Conservation (phyloP, 257 asterid genomes). For the Solanum tarijense region DNA sequence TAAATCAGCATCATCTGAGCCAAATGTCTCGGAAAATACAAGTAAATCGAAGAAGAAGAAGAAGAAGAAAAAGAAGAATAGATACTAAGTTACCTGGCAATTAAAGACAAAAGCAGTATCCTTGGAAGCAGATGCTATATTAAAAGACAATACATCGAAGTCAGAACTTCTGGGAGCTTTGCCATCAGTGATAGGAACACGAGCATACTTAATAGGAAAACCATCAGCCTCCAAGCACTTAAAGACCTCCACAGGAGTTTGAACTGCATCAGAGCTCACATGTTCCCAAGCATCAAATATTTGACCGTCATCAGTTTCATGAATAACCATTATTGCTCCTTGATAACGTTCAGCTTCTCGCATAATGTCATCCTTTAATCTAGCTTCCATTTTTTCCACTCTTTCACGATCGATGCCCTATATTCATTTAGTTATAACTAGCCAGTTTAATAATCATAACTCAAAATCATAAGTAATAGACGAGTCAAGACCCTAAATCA, state of each 20-base stretch:
- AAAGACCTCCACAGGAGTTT: slow-evolving; percentile 93
- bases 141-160: slow-evolving; percentile 67
- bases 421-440: slow-evolving; percentile 8
- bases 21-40: not conserved
- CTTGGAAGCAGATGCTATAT: slow-evolving; percentile 83
- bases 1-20: not conserved
- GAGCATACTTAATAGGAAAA: slow-evolving; percentile 86
- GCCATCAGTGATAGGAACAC: slow-evolving; percentile 97
- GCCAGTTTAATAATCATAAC: not conserved
- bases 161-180: slow-evolving; percentile 99
- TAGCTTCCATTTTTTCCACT: slow-evolving; percentile 95
- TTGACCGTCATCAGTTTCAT: slow-evolving; percentile 82
- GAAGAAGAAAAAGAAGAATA: not conserved
- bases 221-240: slow-evolving; percentile 72
- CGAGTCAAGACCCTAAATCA: not conserved
- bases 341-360: slow-evolving; percentile 84
- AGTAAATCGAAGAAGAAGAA: not conserved
- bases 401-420: slow-evolving; percentile 93
- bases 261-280: slow-evolving; percentile 60
- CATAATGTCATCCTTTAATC: slow-evolving; percentile 89
- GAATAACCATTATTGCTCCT: slow-evolving; percentile 94
- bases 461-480: not conserved
- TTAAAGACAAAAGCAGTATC: slow-evolving; percentile 92
- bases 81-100: slow-evolving; percentile 57
- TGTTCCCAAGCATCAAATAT: slow-evolving; percentile 93